Conservation (phyloP, 2,329 filamentous ascomycete species). For the Aureobasidium sp. region DNA sequence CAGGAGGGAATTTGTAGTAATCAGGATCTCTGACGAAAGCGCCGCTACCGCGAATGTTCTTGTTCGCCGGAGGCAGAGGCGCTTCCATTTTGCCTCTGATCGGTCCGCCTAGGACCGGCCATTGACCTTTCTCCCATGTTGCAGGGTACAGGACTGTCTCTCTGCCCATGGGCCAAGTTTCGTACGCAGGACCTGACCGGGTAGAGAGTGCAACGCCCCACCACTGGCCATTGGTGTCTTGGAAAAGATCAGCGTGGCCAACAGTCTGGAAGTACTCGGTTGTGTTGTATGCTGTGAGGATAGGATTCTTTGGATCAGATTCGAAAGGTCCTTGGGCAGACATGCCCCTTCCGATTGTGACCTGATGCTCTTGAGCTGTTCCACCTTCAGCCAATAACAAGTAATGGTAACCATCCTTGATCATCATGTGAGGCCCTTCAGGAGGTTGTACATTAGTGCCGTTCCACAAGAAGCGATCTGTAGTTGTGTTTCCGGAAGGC, state of each 20-base stretch:
- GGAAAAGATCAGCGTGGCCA: constrained; percentile 52
- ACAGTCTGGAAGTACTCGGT: constrained; percentile 42
- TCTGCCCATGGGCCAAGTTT: constrained; percentile 47
- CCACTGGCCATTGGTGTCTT: constrained; percentile 46
- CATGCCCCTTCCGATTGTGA: constrained; percentile 33
- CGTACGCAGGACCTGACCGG: constrained; percentile 37
- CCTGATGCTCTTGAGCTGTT: constrained; percentile 35
- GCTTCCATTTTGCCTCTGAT: constrained; percentile 42
- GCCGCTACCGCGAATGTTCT: constrained; percentile 34
- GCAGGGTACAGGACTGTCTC: constrained; percentile 47
- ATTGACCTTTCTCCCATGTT: constrained; percentile 42
- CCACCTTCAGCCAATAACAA: constrained; percentile 33
- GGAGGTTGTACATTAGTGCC: constrained; percentile 30
- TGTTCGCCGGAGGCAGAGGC: constrained; percentile 31
- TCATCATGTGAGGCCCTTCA: constrained; percentile 35
- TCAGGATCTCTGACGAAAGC: constrained; percentile 41
- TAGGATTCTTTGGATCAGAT: constrained; percentile 22
- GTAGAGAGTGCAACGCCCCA: constrained; percentile 46
- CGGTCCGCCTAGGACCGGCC: constrained; percentile 30
- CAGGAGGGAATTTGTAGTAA: constrained; percentile 40
- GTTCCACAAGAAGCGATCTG: constrained; percentile 29
- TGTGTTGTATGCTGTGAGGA: constrained; percentile 24
- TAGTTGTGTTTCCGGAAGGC: constrained; percentile 24
- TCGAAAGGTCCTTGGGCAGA: constrained; percentile 26
- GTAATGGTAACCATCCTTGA: constrained; percentile 33